phyloP scores from a whole-genome alignment of 257 asterid species.

The Solanum chmielewskii region DNA sequence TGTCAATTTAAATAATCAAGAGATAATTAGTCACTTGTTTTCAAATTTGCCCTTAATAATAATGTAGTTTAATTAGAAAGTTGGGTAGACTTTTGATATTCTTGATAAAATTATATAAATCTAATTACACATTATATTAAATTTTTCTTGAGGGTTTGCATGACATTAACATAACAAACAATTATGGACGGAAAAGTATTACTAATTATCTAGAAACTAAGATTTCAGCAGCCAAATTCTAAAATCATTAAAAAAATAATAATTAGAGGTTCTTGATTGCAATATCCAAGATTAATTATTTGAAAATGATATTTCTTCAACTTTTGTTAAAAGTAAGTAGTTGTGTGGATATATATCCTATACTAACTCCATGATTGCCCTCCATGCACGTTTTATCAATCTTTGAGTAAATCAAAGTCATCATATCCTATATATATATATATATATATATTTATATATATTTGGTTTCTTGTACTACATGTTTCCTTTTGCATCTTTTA shows the following conservation, averaged over 20 bases:
- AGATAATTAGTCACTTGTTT: no score
- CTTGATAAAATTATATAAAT: no score
- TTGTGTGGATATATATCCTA: background rate
- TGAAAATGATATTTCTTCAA: background rate
- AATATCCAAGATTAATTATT: background rate
- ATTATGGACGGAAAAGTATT: background rate
- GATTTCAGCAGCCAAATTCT: background rate
- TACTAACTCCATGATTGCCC: background rate
- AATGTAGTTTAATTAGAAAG: no score
- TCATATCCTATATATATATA: background rate
- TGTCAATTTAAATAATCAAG: no score
- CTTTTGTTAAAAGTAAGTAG: background rate
- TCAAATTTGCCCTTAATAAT: no score
- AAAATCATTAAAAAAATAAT: background rate
- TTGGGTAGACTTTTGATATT: no score
- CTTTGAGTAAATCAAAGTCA: background rate
- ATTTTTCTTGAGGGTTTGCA: no score
- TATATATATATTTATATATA: background rate
- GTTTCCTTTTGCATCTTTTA: background rate
- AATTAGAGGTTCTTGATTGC: background rate
- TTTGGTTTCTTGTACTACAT: background rate
- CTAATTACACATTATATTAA: no score
- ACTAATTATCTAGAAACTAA: background rate
- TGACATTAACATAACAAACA: no score
- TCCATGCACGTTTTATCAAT: conserved; percentile 1